Evolutionary conservation across 352 stramenopile genomes (phyloP).

Genomic region (Phytophthora multivora): DNA sequence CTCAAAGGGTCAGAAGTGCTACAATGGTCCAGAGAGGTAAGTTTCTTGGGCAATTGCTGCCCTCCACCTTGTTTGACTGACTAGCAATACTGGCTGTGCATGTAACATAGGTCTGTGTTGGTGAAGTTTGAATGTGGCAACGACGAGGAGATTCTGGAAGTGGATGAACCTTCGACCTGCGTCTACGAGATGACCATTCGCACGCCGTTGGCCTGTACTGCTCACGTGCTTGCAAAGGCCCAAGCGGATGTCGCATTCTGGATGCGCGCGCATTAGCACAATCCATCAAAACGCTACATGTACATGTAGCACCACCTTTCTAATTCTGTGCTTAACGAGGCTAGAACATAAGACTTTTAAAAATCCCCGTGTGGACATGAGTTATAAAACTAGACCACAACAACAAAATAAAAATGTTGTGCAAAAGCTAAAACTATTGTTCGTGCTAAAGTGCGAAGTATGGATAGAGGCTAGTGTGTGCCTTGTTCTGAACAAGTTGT

Average conservation of each 20-base stretch:
- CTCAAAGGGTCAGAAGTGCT: conserved; percentile 86
- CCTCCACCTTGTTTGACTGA: background rate
- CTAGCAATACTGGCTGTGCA: background rate
- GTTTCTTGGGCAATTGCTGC: background rate
- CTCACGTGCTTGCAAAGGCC: conserved; percentile 45
- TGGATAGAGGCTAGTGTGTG: too few relatives aligned
- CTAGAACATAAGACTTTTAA: too few relatives aligned
- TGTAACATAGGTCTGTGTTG: conserved; percentile 48
- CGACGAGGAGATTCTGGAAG: conserved; percentile 82
- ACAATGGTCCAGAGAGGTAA: conserved; percentile 89
- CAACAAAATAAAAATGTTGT: too few relatives aligned
- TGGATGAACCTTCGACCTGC: conserved; percentile 94
- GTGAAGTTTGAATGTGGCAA: conserved; percentile 84
- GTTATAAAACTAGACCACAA: too few relatives aligned
- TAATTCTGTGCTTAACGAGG: too few relatives aligned
- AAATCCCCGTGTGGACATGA: too few relatives aligned
- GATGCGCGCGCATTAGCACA: conserved; percentile 13
- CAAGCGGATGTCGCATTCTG: conserved; percentile 62
- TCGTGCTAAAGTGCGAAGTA: too few relatives aligned
- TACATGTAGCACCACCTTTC: too few relatives aligned
- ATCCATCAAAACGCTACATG: background rate
- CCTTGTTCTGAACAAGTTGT: too few relatives aligned
- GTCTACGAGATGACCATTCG: conserved; percentile 89
- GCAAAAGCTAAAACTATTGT: too few relatives aligned
- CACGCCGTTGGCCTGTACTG: conserved; percentile 66